A percentile compares a stretch with the other conserved stretches of the same genome.
Conservation (phyloP, 1,284 basidiomycete genomes). For the Tremellales sp. region DNA sequence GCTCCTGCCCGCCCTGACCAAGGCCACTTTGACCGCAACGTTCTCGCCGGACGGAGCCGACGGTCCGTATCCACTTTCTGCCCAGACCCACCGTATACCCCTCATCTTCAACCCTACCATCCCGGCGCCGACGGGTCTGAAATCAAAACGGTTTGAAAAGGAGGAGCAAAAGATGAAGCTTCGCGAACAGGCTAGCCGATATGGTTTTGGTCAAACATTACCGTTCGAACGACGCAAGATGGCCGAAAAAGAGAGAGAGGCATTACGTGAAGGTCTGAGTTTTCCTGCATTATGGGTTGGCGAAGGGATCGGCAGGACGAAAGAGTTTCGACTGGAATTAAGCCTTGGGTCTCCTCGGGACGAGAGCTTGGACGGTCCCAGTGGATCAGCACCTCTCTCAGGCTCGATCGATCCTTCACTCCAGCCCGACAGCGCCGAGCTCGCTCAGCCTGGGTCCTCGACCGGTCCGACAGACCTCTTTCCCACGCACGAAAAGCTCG, state of each 20-base stretch:
- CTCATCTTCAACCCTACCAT: neutral
- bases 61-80: slow-evolving; percentile 13
- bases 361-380: neutral
- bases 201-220: slow-evolving; percentile 33
- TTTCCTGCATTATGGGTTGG: slow-evolving; percentile 39
- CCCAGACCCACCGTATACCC: slow-evolving; percentile 31
- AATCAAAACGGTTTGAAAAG: slow-evolving; percentile 7
- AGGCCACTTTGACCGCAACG: slow-evolving; percentile 17
- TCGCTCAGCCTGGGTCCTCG: neutral
- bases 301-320: slow-evolving; percentile 30
- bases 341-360: slow-evolving; percentile 15
- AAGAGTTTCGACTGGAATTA: slow-evolving; percentile 37
- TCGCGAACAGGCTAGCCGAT: slow-evolving; percentile 24
- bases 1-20: slow-evolving; percentile 16
- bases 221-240: slow-evolving; percentile 18
- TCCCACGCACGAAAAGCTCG: neutral
- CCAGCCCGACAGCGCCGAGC: neutral
- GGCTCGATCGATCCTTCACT: neutral
- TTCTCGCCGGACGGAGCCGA: slow-evolving; percentile 7
- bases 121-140: neutral
- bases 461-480: neutral
- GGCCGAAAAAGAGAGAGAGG: slow-evolving; percentile 18
- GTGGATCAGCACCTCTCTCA: neutral
- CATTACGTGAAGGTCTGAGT: slow-evolving; percentile 26
- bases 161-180: slow-evolving; percentile 12